Percentiles rank a stretch among this genome's conserved stretches.
Evolutionary conservation across 2,329 filamentous ascomycete genomes (phyloP).

Genomic region (Torrubiellomyces zombiae): DNA sequence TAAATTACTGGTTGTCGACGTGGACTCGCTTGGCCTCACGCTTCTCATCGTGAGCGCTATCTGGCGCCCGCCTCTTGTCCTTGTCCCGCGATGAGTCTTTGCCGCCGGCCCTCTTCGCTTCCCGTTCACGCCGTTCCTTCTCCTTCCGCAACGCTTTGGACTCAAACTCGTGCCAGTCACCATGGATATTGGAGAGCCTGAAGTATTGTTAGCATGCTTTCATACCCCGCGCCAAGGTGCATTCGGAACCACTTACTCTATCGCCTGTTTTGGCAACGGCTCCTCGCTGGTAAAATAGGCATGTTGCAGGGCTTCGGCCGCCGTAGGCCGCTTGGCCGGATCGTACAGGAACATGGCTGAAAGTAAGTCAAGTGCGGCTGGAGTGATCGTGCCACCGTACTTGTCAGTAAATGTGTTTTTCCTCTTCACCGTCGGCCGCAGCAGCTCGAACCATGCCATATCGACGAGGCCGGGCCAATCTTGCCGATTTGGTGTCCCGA

Average conservation of each 20-base stretch:
- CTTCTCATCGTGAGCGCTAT: slow-evolving; percentile 12
- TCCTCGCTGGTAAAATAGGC: slow-evolving; percentile 77
- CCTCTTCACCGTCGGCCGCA: slow-evolving; percentile 60
- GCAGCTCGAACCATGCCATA: slow-evolving; percentile 92
- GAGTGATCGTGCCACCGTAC: slow-evolving; percentile 61
- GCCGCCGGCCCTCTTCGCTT: slow-evolving; percentile 26
- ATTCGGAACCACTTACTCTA: slow-evolving; percentile 69
- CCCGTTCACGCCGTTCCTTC: slow-evolving; percentile 51
- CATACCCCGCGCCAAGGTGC: not conserved
- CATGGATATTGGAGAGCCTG: slow-evolving; percentile 63
- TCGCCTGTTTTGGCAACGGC: slow-evolving; percentile 57
- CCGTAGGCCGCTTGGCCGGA: slow-evolving; percentile 65
- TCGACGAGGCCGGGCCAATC: slow-evolving; percentile 87
- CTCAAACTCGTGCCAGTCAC: slow-evolving; percentile 98
- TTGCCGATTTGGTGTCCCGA: slow-evolving; percentile 69
- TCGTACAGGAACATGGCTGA: slow-evolving; percentile 80
- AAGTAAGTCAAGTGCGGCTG: slow-evolving; percentile 70
- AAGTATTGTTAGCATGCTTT: slow-evolving; percentile 10
- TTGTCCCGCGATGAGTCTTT: slow-evolving; percentile 19
- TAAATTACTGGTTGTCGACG: too few relatives aligned
- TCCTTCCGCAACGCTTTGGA: slow-evolving; percentile 88
- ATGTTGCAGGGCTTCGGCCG: slow-evolving; percentile 70
- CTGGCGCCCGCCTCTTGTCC: slow-evolving; percentile 24
- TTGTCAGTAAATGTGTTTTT: slow-evolving; percentile 66
- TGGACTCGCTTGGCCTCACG: slow-evolving; percentile 19